These are phyloP conservation scores for Polychaeton citri DNA, from an alignment of 2,329 filamentous ascomycete species.

Conservation along the genomic window DNA sequence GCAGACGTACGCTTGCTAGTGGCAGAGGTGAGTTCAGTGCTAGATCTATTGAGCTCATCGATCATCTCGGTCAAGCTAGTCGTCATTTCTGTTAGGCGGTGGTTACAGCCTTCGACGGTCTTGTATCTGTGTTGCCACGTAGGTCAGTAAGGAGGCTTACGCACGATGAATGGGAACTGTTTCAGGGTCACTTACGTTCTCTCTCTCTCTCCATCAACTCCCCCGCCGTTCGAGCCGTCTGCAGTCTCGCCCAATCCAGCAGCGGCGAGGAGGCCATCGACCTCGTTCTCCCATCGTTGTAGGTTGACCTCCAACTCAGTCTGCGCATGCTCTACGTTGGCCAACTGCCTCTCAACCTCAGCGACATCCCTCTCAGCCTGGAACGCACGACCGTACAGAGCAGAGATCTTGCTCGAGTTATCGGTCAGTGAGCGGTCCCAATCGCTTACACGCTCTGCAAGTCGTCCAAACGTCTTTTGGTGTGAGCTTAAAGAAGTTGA, in stretches of 20 bases:
- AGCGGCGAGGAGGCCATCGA: conserved; percentile 78
- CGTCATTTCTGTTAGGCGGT: conserved; percentile 84
- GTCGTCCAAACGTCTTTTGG: conserved; percentile 88
- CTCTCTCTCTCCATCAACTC: conserved; percentile 91
- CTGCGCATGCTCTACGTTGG: conserved; percentile 82
- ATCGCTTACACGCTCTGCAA: conserved; percentile 70
- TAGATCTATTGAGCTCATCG: conserved; percentile 91
- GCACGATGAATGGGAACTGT: not conserved
- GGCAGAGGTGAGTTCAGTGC: conserved; percentile 56
- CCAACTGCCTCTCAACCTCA: conserved; percentile 85
- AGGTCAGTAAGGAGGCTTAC: conserved; percentile 12
- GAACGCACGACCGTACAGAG: conserved; percentile 80
- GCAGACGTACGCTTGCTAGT: conserved; percentile 58
- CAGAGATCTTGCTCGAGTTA: conserved; percentile 89
- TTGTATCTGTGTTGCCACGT: conserved; percentile 47
- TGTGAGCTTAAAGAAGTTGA: conserved; percentile 90
- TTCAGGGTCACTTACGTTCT: conserved; percentile 49
- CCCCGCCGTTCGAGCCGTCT: conserved; percentile 61
- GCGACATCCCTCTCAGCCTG: conserved; percentile 86
- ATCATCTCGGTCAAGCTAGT: conserved; percentile 92
- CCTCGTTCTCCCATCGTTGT: conserved; percentile 80
- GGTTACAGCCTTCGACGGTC: conserved; percentile 81
- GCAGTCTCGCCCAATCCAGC: conserved; percentile 38
- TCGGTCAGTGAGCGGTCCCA: conserved; percentile 92
- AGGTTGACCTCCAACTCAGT: conserved; percentile 80